A percentile compares a stretch with the other conserved stretches of the same genome.
Evolutionary conservation across 768 basidiomycete genomes (phyloP).

Genomic region (Mycena olivaceomarginata): DNA sequence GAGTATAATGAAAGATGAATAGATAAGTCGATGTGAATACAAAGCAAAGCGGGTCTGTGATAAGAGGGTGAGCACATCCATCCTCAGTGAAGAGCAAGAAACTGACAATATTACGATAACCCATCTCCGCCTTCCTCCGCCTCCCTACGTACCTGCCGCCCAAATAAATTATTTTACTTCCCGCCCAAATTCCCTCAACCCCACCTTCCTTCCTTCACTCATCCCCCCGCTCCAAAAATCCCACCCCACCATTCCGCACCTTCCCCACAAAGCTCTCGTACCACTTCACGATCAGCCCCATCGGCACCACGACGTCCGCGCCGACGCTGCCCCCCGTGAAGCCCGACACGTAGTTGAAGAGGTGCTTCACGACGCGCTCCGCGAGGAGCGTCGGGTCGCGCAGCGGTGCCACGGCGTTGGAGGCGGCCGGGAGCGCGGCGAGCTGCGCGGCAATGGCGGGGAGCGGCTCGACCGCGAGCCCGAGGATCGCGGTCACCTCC

Average conservation of each 20-base stretch:
- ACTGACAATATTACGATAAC: no score
- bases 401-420: slow-evolving; percentile 24
- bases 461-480: slow-evolving; percentile 88
- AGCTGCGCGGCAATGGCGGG: slow-evolving; percentile 76
- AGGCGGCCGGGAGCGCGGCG: slow-evolving; percentile 23
- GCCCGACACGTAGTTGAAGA: slow-evolving; percentile 85
- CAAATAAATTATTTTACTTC: no score
- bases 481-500: slow-evolving; percentile 84
- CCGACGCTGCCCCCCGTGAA: slow-evolving; percentile 71
- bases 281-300: slow-evolving; percentile 81
- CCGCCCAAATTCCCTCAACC: no score
- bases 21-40: no score
- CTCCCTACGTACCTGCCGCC: no score
- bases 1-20: no score
- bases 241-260: slow-evolving; percentile 73
- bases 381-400: slow-evolving; percentile 75
- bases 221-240: slow-evolving; percentile 75
- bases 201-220: no score
- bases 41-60: no score
- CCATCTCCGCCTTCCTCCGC: no score
- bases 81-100: no score
- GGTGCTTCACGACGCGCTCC: slow-evolving; percentile 82
- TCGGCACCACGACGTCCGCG: slow-evolving; percentile 74
- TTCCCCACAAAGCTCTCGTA: slow-evolving; percentile 81
- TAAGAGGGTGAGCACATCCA: no score